Evolutionary conservation across 2,329 filamentous ascomycete genomes (phyloP).

Genomic region (Cladosporium sp.): DNA sequence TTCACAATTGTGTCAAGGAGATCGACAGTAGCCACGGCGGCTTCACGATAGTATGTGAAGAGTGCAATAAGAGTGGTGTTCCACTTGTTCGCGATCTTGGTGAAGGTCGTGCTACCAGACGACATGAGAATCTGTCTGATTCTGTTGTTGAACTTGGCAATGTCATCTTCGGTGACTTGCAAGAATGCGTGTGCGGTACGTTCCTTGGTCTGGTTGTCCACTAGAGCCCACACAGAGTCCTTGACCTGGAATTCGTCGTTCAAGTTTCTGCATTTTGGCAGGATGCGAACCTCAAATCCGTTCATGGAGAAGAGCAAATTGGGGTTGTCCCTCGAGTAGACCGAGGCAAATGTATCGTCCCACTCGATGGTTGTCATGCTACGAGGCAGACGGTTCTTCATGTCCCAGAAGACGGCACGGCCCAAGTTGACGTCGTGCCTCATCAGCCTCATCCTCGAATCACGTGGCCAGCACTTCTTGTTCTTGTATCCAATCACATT

Average conservation of each 20-base stretch:
- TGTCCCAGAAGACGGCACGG: slow-evolving; percentile 95
- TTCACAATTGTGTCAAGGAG: slow-evolving; percentile 97
- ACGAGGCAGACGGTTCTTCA: slow-evolving; percentile 92
- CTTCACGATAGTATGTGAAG: slow-evolving; percentile 98
- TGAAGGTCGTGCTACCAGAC: slow-evolving; percentile 97
- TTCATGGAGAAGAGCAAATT: slow-evolving; percentile 97
- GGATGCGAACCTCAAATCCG: slow-evolving; percentile 92
- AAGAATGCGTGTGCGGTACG: slow-evolving; percentile 95
- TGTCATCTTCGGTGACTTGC: slow-evolving; percentile 95
- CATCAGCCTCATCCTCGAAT: slow-evolving; percentile 97
- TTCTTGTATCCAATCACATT: slow-evolving; percentile 99
- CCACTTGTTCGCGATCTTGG: slow-evolving; percentile 99
- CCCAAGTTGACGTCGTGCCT: slow-evolving; percentile 97
- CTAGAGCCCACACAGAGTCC: slow-evolving; percentile 96
- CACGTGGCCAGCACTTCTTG: slow-evolving; percentile 98
- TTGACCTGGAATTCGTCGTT: slow-evolving; percentile 97
- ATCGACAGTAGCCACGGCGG: slow-evolving; percentile 90
- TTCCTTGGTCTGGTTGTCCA: slow-evolving; percentile 95
- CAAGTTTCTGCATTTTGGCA: slow-evolving; percentile 90
- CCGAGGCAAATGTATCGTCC: slow-evolving; percentile 97
- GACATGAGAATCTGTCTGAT: slow-evolving; percentile 99
- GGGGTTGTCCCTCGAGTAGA: slow-evolving; percentile 96
- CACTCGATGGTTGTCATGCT: slow-evolving; percentile 97
- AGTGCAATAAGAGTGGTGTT: slow-evolving; percentile 95
- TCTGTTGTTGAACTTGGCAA: slow-evolving; percentile 98